Evolutionary conservation across 768 basidiomycete species (phyloP).

Genomic region (Naematelia encephala): DNA sequence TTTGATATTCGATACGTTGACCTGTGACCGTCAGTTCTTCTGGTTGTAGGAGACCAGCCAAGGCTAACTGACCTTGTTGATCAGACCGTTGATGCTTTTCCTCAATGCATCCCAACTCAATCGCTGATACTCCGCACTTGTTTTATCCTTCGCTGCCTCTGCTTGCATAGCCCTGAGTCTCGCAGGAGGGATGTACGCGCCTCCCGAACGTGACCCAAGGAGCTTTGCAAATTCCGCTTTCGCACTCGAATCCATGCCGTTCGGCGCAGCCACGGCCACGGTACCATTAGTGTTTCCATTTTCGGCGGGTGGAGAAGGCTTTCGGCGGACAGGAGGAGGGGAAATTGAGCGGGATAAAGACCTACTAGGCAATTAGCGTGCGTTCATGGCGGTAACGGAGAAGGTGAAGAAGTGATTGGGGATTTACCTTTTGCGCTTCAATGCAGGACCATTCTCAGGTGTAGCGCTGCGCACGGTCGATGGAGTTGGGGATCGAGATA

Average conservation of each 20-base stretch:
- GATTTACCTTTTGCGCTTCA: conserved; percentile 30
- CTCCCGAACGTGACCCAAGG: conserved; percentile 73
- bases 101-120: conserved; percentile 96
- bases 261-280: conserved; percentile 51
- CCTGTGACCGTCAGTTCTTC: conserved; percentile 44
- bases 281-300: conserved; percentile 60
- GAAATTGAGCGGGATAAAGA: conserved; percentile 47
- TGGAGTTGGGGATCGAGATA: conserved; percentile 3
- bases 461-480: conserved; percentile 12
- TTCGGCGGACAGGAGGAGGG: conserved; percentile 48
- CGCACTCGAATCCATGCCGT: conserved; percentile 57
- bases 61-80: conserved; percentile 71
- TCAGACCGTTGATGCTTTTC: conserved; percentile 97
- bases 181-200: conserved; percentile 95
- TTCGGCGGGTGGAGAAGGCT: conserved; percentile 57
- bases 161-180: conserved; percentile 84
- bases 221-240: conserved; percentile 88
- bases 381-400: no score
- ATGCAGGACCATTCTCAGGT: conserved; percentile 24
- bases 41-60: neutral
- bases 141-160: conserved; percentile 75
- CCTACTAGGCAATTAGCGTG: no score
- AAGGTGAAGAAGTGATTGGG: no score
- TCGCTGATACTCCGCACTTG: conserved; percentile 83
- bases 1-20: conserved; percentile 96